phyloP scores from a whole-genome alignment of 495 filamentous ascomycete species.

The Hamigera avellanea region DNA sequence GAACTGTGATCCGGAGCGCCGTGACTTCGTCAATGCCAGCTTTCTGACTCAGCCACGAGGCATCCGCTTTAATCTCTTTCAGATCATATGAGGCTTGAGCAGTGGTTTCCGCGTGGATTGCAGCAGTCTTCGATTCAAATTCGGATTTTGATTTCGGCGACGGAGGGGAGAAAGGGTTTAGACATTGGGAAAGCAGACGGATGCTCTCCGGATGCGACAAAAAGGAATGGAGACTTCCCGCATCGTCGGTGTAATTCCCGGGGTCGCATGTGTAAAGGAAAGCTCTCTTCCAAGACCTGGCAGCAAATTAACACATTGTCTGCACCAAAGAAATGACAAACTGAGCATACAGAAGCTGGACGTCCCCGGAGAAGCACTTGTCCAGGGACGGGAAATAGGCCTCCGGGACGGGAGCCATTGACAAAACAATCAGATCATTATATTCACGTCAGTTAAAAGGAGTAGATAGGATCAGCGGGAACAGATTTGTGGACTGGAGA shows the following conservation, averaged over 20 bases:
- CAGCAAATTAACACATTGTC: conserved; percentile 3
- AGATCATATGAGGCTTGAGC: conserved; percentile 59
- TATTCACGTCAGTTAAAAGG: conserved; percentile 17
- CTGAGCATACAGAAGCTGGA: conserved; percentile 42
- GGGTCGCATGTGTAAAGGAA: conserved; percentile 52
- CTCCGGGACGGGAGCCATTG: conserved; percentile 57
- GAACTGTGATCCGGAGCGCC: conserved; percentile 65
- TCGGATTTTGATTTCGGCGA: conserved; percentile 50
- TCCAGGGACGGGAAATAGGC: conserved; percentile 54
- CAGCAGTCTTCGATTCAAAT: conserved; percentile 80
- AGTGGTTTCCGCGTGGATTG: conserved; percentile 73
- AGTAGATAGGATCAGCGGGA: conserved; percentile 4
- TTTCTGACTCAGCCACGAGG: conserved; percentile 70
- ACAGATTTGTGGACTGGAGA: conserved; percentile 3
- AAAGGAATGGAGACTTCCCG: conserved; percentile 44
- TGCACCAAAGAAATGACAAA: background rate
- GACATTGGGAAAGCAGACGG: conserved; percentile 50
- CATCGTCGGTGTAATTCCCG: conserved; percentile 33
- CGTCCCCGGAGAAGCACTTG: conserved; percentile 46
- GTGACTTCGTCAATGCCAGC: conserved; percentile 69
- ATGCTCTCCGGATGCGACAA: conserved; percentile 55
- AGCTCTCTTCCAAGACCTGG: conserved; percentile 69
- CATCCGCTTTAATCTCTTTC: conserved; percentile 73
- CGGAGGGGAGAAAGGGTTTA: conserved; percentile 48
- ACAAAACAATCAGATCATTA: conserved; percentile 45